Evolutionary conservation across 73 alveolate genomes (phyloP), one percentile per base, ranked within the genome.

Genomic region (Paramecium sonneborni): DNA sequence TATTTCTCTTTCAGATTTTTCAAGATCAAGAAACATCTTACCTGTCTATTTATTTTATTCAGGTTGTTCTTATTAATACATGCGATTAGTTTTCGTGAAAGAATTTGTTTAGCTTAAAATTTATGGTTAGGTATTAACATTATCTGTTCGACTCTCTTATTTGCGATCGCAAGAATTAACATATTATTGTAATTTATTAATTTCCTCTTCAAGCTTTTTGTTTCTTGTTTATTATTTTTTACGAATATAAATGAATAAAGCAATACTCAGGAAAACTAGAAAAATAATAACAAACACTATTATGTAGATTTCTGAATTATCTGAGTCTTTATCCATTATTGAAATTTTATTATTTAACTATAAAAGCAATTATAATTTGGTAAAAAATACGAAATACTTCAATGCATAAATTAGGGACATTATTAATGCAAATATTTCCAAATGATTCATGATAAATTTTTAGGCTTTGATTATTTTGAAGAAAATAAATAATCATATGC

Each of bases 121-220:
- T 62, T 62, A 30, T 30, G 84, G 84, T 62, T 62, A 62, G 2
- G 84, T 62, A 62, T 62, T 62, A 32, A 62, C 84, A 62, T 62
- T 62, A 6, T 62, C 84, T 30, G 26, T 62, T 26, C 48, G 20
- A 26, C 84, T 62, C 20, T 62, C 84, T 30, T 32, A 6, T n/a
- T 62, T 62, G 9, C 84, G 39, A 32, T 62, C 84, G 24, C 84
- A 62, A 30, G 84, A 62, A 62, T 62, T 62, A 0, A 62, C 84
- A 62, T 62, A 62, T 7, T 62, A 62, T 62, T 62, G 84, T 26
- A 62, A 32, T 62, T 62, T 62, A 62, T 62, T 62, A 14, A 62
- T 62, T 26, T 62, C 84, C 26, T 62, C 84, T 62, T 62, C 84
- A 62, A 62, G 84, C 24, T 62, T 62, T 62, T 62, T 62, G 10